Base-by-base conservation (phyloP, 106 monocot species). In the Dactylorhiza incarnata region DNA sequence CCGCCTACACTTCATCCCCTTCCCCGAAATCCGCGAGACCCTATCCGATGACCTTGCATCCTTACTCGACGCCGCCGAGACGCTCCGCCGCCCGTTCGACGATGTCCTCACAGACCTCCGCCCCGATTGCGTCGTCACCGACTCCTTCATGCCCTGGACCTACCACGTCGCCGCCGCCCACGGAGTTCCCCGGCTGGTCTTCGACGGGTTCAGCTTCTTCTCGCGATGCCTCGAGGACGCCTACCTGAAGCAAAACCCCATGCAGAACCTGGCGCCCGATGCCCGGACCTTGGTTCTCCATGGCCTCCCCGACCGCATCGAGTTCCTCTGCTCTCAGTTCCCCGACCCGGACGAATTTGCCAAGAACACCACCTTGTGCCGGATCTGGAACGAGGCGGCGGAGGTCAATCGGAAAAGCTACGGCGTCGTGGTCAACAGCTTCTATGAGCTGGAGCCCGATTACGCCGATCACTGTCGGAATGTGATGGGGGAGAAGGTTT, bases 51-150 rank as follows among this genome's bases (percentile, higher is more conserved):
- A 22, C 61, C 23, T 62, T 22, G 16, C 9, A 4, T 2, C 19
- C 61, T 62, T 17, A 19, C 61, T 62, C 12, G 16, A 9, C 1
- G 0, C 68, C 43, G 12, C 4, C 24, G 9, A 12, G 14, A 3
- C 20, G 14, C 68, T 86, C 5, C 68, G 55, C 49, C 68, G 37
- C 8, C 77, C 80, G 9, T 77, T 83, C 78, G 59, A 29, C 0
- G 9, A 44, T 5, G 22, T 72, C 23, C 17, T 84, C 25, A 1
- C 7, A 10, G 53, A 74, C 1, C 83, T 78, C 74, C 74, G 16
- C n/a, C 86, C 89, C 5, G 77, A 86, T 72, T 69, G 48, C 79
- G n/a, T 89, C 25, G 81, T 89, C 43, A 65, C 89, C 52, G 86
- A 82, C 49, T 3, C 73, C n/a, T 80, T 75, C 67, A 56, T 74